Conservation (phyloP, 495 filamentous ascomycete species). For the Annulohypoxylon nitens region DNA sequence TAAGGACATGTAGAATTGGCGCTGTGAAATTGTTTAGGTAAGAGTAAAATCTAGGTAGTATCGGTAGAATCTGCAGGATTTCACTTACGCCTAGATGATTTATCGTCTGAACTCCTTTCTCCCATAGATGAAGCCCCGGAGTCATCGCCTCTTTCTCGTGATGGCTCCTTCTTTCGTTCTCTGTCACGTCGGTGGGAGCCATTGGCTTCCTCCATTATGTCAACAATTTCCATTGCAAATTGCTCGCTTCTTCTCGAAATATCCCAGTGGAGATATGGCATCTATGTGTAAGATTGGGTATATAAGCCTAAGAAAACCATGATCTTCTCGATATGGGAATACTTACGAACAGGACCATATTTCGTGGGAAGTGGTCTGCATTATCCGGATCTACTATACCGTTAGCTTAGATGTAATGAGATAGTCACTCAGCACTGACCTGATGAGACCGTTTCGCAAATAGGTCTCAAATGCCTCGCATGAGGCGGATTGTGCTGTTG, state of each 20-base stretch:
- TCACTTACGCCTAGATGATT: not conserved
- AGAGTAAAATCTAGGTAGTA: not conserved
- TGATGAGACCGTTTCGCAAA: slow-evolving; percentile 51
- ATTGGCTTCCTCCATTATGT: slow-evolving; percentile 39
- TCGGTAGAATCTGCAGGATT: not conserved
- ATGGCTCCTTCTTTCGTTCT: not conserved
- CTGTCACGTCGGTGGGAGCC: not conserved
- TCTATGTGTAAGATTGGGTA: slow-evolving; percentile 48
- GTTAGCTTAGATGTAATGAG: not conserved
- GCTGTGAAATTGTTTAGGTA: not conserved
- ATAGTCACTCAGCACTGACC: slow-evolving; percentile 25
- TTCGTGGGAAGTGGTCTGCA: slow-evolving; percentile 45
- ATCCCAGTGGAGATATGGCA: slow-evolving; percentile 80
- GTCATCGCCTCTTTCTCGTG: not conserved
- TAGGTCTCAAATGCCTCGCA: slow-evolving; percentile 55
- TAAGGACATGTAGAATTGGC: not conserved
- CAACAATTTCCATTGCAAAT: slow-evolving; percentile 55
- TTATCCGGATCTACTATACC: slow-evolving; percentile 23
- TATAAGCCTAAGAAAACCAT: not conserved
- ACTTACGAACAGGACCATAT: slow-evolving; percentile 58
- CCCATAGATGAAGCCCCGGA: not conserved
- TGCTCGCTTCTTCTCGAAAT: slow-evolving; percentile 53
- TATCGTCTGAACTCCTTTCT: not conserved
- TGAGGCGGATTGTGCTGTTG: slow-evolving; percentile 48
- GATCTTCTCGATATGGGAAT: not conserved